Conservation (phyloP, 805 yeast genomes). For the Lachancea sp. region DNA sequence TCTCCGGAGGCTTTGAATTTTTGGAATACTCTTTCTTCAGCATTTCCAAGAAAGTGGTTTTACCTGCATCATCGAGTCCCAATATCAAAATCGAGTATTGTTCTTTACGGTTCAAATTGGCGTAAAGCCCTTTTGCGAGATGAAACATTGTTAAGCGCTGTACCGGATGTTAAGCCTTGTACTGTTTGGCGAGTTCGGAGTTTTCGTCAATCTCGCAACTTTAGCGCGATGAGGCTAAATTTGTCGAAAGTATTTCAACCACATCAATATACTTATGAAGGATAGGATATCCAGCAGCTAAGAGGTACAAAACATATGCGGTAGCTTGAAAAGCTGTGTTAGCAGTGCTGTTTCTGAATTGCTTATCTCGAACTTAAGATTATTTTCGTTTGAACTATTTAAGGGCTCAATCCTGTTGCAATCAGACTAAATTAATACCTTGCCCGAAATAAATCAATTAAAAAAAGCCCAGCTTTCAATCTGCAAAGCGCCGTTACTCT, state of each 20-base stretch:
- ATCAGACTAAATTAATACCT: no score
- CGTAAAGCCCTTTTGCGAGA: constrained; percentile 54
- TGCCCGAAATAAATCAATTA: no score
- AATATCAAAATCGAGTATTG: constrained; percentile 74
- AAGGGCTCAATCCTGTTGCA: no score
- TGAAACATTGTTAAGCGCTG: constrained; percentile 56
- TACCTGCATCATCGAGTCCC: constrained; percentile 95
- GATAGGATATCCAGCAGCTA: neutral
- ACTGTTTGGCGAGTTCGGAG: neutral
- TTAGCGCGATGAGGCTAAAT: neutral
- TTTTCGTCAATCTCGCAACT: neutral
- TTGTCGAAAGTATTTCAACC: no score
- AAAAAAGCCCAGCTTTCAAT: no score
- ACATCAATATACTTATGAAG: no score
- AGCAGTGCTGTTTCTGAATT: neutral
- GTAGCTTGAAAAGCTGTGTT: no score
- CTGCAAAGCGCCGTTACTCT: no score
- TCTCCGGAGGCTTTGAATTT: constrained; percentile 45
- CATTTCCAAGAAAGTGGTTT: constrained; percentile 72
- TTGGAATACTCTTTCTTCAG: constrained; percentile 49
- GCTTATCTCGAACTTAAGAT: no score
- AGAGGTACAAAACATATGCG: no score
- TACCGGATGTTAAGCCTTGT: neutral
- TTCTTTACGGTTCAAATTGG: constrained; percentile 51
- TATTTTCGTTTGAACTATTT: no score